Base-by-base conservation (phyloP, 2,329 filamentous ascomycete species). In the Chaetomiaceae sp. region DNA sequence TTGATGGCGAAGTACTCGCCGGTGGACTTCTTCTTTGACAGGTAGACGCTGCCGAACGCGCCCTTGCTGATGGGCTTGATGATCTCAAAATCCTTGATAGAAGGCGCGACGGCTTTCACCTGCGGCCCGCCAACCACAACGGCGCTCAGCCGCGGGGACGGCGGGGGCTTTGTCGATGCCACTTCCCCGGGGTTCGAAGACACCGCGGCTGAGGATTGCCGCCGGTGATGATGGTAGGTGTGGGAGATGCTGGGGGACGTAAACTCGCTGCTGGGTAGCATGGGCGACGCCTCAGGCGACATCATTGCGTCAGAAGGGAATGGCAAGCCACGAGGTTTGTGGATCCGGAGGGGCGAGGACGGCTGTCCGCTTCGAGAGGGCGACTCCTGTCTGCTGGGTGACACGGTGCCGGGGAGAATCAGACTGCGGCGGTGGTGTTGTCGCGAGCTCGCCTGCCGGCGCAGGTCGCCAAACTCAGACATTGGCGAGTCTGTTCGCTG, bases 31-130 rank as follows among this genome's bases (percentile, higher is more conserved):
- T 98, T 98, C 70, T 97, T 98, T 1, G 93, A 91, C 26, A 98
- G 70, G 62, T 98, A 98, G 7, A 98, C 93, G 63, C 93, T 97
- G 5, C 93, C 93, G 65, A 98, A 98, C 4, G 93, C 93, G 40
- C 93, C 93, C 68, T 96, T 97, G 68, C 93, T 98, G 67, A 98
- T 98, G 6, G 93, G 93, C 62, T 98, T 98, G 70, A 98, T 95
- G 56, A 98, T 95, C 64, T 98, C 93, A 58, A 98, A 98, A 61
- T 98, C 93, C 59, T 97, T 97, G 69, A 98, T 98, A 0, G 94
- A 98, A 7, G 91, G 89, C 3, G 93, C 88, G 1, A 91, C 84
- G 24, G 91, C 88, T 48, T 89, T 84, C 39, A 89, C 87, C 63
- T 95, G 89, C 1, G 86, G 86, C 24, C 90, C 86, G 32, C 82